These are phyloP conservation scores for Penstemon newberryi DNA, from an alignment of 257 asterid species.

Conservation along the genomic window DNA sequence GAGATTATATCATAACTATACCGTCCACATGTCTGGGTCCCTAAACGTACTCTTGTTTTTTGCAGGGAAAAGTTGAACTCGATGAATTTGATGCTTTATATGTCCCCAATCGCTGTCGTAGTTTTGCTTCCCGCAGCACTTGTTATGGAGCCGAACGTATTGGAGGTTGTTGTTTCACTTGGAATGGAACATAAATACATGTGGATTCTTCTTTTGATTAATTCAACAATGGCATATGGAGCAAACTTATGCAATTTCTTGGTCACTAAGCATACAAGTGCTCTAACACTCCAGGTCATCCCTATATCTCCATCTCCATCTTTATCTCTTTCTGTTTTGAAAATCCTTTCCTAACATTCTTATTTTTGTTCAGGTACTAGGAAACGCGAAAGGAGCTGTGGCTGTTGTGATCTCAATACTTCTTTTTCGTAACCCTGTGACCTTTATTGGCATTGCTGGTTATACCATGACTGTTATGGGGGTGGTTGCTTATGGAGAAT, in stretches of 20 bases:
- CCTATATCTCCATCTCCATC: constrained; percentile 15
- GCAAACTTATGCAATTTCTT: constrained; percentile 90
- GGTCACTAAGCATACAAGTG: constrained; percentile 94
- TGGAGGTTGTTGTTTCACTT: constrained; percentile 53
- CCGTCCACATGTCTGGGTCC: too few relatives aligned
- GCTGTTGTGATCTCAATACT: constrained; percentile 97
- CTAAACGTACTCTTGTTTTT: constrained; percentile 3
- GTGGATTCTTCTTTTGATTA: constrained; percentile 69
- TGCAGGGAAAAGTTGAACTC: constrained; percentile 96
- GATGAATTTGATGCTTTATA: constrained; percentile 92
- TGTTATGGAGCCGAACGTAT: constrained; percentile 80
- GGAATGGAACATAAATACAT: constrained; percentile 60
- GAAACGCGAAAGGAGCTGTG: constrained; percentile 99
- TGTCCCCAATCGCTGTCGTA: constrained; percentile 90
- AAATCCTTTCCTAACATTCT: constrained; percentile 4
- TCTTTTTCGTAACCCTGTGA: constrained; percentile 84
- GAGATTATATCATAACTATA: too few relatives aligned
- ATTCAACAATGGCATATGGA: constrained; percentile 82
- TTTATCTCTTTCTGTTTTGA: not conserved
- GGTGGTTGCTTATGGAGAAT: constrained; percentile 94
- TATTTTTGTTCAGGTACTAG: constrained; percentile 61
- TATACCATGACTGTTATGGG: constrained; percentile 95
- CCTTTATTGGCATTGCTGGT: constrained; percentile 86
- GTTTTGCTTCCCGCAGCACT: constrained; percentile 76
- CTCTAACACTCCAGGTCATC: constrained; percentile 85